Evolutionary conservation across 208 protist species (phyloP), one percentile per base, ranked within the genome.

Genomic region (Crithidia mellificae): DNA sequence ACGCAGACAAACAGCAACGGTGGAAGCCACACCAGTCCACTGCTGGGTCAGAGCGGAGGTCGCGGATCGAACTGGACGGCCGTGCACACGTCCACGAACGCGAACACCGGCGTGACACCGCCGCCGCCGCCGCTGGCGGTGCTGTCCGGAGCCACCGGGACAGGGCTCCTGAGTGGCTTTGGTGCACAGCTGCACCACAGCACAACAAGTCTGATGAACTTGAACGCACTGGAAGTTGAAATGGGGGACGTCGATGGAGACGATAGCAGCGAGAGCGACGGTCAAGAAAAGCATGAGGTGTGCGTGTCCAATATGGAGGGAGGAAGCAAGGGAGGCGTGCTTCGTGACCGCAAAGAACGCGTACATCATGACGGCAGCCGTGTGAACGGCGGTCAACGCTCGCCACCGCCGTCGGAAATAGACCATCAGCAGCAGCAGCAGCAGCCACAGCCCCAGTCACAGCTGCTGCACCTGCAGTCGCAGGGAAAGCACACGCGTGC

Each of bases 21-120:
- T 30, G 17, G 47, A 20, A 9, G 53, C 11, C 29, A 49, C 39
- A 66, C 24, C 17, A 47, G 36, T 46, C 29, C 8, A 15, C 46
- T 38, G 17, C 20, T 12, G 30, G 9, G 41, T 22, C 52, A 19
- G 15, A 49, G 44, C 46, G 55, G 53, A 12, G 29, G 34, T 6
- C 57, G 70, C 20, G 25, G 20, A 20, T 46, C 70, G 17, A 39
- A 66, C 36, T 76, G 70, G 70, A 76, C 70, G 12, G 63, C 70
- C 1, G 70, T 76, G 63, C 70, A 76, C 70, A 70, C 70, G 3
- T 41, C 70, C 2, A 76, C 70, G 17, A 76, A 76, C 22, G 62
- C 56, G 41, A 76, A 76, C 70, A 61, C 63, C 0, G 47, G 39
- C 41, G 63, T 65, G 8, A 69, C 63, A 9, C 55, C 55, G 19